Evolutionary conservation across 2,329 filamentous ascomycete genomes (phyloP).

Genomic region (Penicillium fuscoglaucum): DNA sequence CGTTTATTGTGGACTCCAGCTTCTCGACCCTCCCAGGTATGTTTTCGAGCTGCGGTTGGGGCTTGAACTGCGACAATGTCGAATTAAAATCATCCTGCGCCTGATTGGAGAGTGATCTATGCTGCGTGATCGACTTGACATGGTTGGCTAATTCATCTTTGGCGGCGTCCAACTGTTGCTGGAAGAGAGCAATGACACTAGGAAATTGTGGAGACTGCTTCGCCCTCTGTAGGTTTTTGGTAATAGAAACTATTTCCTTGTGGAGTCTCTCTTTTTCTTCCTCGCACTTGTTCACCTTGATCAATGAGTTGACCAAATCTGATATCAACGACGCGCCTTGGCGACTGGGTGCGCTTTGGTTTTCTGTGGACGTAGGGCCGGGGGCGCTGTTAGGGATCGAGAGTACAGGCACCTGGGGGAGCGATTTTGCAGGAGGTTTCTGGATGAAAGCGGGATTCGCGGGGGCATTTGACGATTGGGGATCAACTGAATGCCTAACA

Average conservation of each 20-base stretch:
- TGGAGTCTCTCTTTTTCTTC: constrained; percentile 30
- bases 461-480: not conserved
- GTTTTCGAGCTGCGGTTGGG: not conserved
- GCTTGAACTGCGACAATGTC: not conserved
- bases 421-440: not conserved
- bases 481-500: not conserved
- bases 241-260: constrained; percentile 35
- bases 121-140: not conserved
- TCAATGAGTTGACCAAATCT: constrained; percentile 3
- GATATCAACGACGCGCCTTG: not conserved
- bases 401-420: not conserved
- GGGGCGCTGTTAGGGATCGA: not conserved
- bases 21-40: constrained; percentile 14
- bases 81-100: not conserved
- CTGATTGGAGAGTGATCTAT: not conserved
- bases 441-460: not conserved
- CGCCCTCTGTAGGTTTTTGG: constrained; percentile 38
- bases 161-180: constrained; percentile 15
- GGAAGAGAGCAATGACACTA: constrained; percentile 24
- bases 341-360: not conserved
- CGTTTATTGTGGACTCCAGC: constrained; percentile 20
- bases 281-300: constrained; percentile 20
- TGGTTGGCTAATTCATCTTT: constrained; percentile 8
- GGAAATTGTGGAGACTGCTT: constrained; percentile 23
- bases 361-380: not conserved